phyloP scores from a whole-genome alignment of 371 early-diverging fungal species.

The Mucor plumbeus region DNA sequence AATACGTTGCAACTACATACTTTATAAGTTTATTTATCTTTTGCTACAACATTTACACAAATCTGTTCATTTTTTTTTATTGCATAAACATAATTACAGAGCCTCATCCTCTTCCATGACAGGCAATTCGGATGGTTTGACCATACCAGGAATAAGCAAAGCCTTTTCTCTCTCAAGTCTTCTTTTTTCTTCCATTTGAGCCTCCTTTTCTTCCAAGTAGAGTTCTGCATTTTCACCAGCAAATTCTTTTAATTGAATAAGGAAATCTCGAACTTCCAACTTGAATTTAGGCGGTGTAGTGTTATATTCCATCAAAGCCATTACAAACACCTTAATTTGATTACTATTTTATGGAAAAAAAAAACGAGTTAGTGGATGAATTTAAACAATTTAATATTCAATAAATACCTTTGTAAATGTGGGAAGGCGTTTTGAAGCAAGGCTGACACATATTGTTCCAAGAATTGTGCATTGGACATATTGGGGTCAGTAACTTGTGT shows the following conservation, averaged over 20 bases:
- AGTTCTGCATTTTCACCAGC: slow-evolving; percentile 88
- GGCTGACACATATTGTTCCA: slow-evolving; percentile 81
- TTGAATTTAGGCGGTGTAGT: slow-evolving; percentile 85
- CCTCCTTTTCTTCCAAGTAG: slow-evolving; percentile 92
- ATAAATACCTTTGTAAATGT: slow-evolving; percentile 77
- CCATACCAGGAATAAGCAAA: slow-evolving; percentile 91
- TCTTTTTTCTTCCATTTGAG: slow-evolving; percentile 78
- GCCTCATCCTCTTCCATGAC: slow-evolving; percentile 71
- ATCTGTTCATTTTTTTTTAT: too few species aligned
- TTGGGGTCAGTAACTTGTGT: slow-evolving; percentile 69
- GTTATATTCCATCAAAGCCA: slow-evolving; percentile 84
- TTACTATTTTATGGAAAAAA: slow-evolving; percentile 42
- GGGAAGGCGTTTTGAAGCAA: slow-evolving; percentile 90
- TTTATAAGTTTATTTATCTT: too few species aligned
- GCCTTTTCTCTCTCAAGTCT: slow-evolving; percentile 83
- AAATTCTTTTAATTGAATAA: slow-evolving; percentile 96
- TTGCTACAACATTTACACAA: too few species aligned
- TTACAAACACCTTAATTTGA: slow-evolving; percentile 88
- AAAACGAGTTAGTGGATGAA: neutral
- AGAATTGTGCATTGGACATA: slow-evolving; percentile 77
- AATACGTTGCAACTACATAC: too few species aligned
- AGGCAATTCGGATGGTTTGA: slow-evolving; percentile 91
- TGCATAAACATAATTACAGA: slow-evolving; percentile 23
- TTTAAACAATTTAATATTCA: neutral
- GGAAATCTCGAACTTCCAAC: slow-evolving; percentile 93